Evolutionary conservation across 129 eudicot species (phyloP), one percentile per base, ranked within the genome.

Genomic region (Lactuca saligna): DNA sequence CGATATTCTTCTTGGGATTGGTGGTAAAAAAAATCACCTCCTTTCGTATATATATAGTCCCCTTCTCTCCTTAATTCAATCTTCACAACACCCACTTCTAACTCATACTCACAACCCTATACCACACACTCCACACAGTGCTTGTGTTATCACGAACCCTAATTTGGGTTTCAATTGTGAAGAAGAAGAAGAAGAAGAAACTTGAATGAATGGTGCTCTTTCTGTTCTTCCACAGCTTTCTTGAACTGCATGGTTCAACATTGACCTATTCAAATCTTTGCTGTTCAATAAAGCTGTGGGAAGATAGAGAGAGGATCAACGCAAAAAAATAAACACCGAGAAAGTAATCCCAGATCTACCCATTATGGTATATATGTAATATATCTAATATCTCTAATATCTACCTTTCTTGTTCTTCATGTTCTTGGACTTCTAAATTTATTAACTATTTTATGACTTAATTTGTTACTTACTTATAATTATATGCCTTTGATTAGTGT

Each of bases 251-350:
- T 81, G 42, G 72, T 75, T 61, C 53, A 61, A 46, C 12, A 48
- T 58, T 53, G 34, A 48, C 48, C 33, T 29, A 13, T 71, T 39
- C 4, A 46, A 56, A 65, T 15, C 51, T 70, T 77, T 84, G 91
- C 83, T 61, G 97, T 91, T 91, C 97, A 91, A 88, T 86, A 88
- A 91, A 91, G 96, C 88, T 88, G 97, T 91, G 97, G 97, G 97
- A 91, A 83, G 96, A 86, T 82, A 84, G 71, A 79, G 73, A 37
- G 75, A 76, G 85, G 79, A 75, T 81, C 97, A 87, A 70, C 13
- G 6, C 50, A 20, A 25, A 51, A 48, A 51, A 61, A 11, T 9
- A 5, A 57, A 34, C 38, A 58, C 15, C 62, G 35, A 66, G 20
- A 54, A 56, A 65, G 29, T 66, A 64, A 57, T 61, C 34, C n/a